These are phyloP conservation scores for Scorias spongiosa DNA, from an alignment of 2,329 filamentous ascomycete genomes.

Conservation along the genomic window DNA sequence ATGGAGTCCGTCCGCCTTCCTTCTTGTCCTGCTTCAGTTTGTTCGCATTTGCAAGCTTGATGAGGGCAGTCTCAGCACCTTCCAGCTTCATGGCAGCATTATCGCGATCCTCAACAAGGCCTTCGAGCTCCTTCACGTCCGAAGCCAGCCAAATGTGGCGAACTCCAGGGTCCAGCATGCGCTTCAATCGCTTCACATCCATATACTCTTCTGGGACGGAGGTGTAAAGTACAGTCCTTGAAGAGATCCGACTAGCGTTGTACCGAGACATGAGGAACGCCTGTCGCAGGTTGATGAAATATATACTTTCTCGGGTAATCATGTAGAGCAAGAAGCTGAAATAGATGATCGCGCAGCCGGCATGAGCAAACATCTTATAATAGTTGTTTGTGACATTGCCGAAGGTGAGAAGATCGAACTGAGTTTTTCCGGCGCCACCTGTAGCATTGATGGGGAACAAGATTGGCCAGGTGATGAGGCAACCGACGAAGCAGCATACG, in stretches of 20 bases:
- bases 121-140: slow-evolving; percentile 61
- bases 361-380: slow-evolving; percentile 65
- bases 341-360: slow-evolving; percentile 67
- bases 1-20: slow-evolving; percentile 21
- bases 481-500: slow-evolving; percentile 70
- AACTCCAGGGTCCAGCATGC: slow-evolving; percentile 67
- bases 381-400: slow-evolving; percentile 55
- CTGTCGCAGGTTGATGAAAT: slow-evolving; percentile 83
- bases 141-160: slow-evolving; percentile 73
- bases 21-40: slow-evolving; percentile 56
- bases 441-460: slow-evolving; percentile 82
- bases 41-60: slow-evolving; percentile 60
- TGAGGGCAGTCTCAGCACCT: slow-evolving; percentile 70
- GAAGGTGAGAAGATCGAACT: slow-evolving; percentile 69
- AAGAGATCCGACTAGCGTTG: slow-evolving; percentile 74
- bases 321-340: slow-evolving; percentile 78
- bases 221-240: slow-evolving; percentile 77
- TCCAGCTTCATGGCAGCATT: slow-evolving; percentile 70
- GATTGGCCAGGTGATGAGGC: slow-evolving; percentile 71
- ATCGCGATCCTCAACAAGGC: slow-evolving; percentile 69
- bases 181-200: slow-evolving; percentile 58
- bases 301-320: slow-evolving; percentile 75
- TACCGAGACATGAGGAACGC: slow-evolving; percentile 77
- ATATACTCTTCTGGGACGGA: slow-evolving; percentile 69
- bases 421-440: slow-evolving; percentile 46